Evolutionary conservation across 202 grass and related monocot species (phyloP).

Genomic region (Setaria viridis): DNA sequence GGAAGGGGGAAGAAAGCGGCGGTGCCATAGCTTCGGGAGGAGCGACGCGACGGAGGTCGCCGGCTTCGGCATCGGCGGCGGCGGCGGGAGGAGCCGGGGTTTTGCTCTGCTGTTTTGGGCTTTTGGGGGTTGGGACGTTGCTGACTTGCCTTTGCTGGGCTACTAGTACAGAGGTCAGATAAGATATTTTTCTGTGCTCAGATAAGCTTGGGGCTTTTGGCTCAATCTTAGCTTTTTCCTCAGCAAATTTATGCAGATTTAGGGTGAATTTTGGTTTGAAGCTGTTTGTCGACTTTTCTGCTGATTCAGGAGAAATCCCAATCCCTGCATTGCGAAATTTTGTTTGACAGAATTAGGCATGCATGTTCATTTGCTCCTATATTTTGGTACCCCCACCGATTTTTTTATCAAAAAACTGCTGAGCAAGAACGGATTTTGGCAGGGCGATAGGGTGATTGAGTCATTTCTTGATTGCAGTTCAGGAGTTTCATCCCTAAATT

Average conservation of each 20-base stretch:
- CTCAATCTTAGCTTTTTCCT: background rate
- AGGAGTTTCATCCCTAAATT: too few species aligned
- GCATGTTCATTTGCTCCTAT: background rate
- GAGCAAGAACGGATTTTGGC: background rate
- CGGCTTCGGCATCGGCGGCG: conserved; percentile 50
- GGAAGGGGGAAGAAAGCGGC: conserved; percentile 8
- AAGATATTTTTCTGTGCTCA: background rate
- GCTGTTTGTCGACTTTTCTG: background rate
- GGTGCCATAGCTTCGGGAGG: conserved; percentile 53
- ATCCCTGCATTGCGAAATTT: background rate
- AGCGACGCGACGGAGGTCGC: conserved; percentile 46
- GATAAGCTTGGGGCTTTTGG: background rate
- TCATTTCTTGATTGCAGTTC: too few species aligned
- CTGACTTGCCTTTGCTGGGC: background rate
- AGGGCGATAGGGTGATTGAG: too few species aligned
- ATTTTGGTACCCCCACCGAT: background rate
- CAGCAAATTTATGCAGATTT: background rate
- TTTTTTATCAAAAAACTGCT: background rate
- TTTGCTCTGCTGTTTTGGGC: conserved; percentile 12
- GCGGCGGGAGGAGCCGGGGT: conserved; percentile 18
- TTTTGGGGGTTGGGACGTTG: background rate
- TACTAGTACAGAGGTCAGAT: background rate
- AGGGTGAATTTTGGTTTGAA: background rate
- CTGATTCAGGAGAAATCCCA: background rate
- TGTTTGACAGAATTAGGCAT: background rate